Evolutionary conservation across 164 flowering plant genomes (phyloP).

Genomic region (Aristolochia californica): DNA sequence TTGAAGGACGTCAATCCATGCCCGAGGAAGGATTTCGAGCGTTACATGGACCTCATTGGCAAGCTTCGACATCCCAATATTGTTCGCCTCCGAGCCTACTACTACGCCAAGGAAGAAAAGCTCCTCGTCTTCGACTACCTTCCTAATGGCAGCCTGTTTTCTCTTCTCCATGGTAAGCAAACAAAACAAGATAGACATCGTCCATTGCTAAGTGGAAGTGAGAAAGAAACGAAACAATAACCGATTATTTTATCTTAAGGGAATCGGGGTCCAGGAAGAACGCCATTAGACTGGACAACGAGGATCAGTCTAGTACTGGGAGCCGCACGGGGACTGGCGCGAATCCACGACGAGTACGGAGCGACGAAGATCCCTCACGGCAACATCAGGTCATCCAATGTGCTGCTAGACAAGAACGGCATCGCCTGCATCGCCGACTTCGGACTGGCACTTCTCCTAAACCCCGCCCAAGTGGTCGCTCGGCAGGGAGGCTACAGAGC

Average conservation of each 20-base stretch:
- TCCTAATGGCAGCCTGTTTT: slow-evolving; percentile 83
- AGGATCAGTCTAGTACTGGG: slow-evolving; percentile 79
- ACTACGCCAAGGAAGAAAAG: slow-evolving; percentile 94
- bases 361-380: slow-evolving; percentile 75
- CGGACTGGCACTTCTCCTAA: slow-evolving; percentile 67
- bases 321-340: slow-evolving; percentile 79
- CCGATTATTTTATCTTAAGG: slow-evolving; percentile 23
- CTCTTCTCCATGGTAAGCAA: slow-evolving; percentile 68
- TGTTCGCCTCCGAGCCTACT: slow-evolving; percentile 69
- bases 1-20: slow-evolving; percentile 83
- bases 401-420: slow-evolving; percentile 81
- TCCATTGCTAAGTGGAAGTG: background rate
- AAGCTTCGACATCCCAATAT: slow-evolving; percentile 70
- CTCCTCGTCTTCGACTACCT: slow-evolving; percentile 91
- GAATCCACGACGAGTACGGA: slow-evolving; percentile 61
- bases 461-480: slow-evolving; percentile 69
- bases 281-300: slow-evolving; percentile 94
- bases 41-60: slow-evolving; percentile 91
- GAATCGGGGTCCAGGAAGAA: slow-evolving; percentile 84
- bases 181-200: background rate
- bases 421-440: slow-evolving; percentile 86
- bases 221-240: background rate
- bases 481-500: slow-evolving; percentile 86
- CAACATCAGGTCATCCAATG: slow-evolving; percentile 78
- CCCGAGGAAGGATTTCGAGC: slow-evolving; percentile 77